These are phyloP conservation scores for Leucogyrophana mollusca DNA, from an alignment of 768 basidiomycete genomes.

Conservation along the genomic window DNA sequence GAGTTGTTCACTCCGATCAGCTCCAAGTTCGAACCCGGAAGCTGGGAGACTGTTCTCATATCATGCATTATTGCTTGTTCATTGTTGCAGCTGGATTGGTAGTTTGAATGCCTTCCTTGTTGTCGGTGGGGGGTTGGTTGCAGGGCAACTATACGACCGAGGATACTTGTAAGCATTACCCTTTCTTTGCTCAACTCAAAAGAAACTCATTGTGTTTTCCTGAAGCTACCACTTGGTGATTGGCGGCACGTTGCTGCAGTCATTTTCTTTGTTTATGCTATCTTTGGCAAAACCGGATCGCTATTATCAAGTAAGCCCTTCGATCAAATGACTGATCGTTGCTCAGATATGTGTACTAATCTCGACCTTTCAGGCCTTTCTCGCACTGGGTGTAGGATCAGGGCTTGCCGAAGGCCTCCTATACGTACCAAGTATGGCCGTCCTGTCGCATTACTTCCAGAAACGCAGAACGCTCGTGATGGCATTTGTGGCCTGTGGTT, in stretches of 20 bases:
- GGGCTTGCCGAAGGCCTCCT: conserved; percentile 51
- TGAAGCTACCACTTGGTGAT: conserved; percentile 11
- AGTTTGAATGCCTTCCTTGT: conserved; percentile 40
- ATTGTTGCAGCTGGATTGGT: conserved; percentile 33
- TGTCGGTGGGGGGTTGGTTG: conserved; percentile 34
- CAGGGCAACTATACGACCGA: conserved; percentile 42
- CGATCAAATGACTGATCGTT: background rate
- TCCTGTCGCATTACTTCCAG: conserved; percentile 50
- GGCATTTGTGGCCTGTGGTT: conserved; percentile 46
- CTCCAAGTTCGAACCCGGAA: conserved; percentile 34
- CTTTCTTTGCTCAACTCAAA: background rate
- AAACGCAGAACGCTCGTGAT: conserved; percentile 43
- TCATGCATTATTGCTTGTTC: conserved; percentile 31
- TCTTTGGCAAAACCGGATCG: conserved; percentile 35
- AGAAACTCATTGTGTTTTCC: background rate
- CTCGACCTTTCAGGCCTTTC: conserved; percentile 34
- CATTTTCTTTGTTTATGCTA: conserved; percentile 35
- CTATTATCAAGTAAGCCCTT: conserved; percentile 33
- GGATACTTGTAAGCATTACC: conserved; percentile 39
- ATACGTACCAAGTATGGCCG: conserved; percentile 45
- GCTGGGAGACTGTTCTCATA: conserved; percentile 25
- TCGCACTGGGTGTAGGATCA: conserved; percentile 39
- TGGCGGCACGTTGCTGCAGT: conserved; percentile 14
- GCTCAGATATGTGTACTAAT: too few relatives aligned
- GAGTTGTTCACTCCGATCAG: conserved; percentile 8